A percentile compares a stretch with the other conserved stretches of the same genome.
These are phyloP conservation scores for Ensete glaucum DNA, from an alignment of 176 grass and related monocot genomes.

Conservation along the genomic window DNA sequence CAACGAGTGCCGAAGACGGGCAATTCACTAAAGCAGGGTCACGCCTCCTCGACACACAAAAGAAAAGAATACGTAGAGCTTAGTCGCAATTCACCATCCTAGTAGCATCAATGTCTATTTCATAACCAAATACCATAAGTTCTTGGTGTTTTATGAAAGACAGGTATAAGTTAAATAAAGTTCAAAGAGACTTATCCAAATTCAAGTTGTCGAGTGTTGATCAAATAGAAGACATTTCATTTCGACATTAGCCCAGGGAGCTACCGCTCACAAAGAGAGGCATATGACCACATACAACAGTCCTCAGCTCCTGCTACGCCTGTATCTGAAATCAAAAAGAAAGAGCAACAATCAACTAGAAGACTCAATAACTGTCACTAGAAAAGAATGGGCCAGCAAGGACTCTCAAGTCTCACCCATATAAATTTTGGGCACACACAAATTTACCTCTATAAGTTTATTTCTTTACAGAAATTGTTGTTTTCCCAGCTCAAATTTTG, in stretches of 20 bases:
- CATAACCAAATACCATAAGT: not conserved
- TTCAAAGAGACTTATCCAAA: slow-evolving; percentile 79
- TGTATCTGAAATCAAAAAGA: slow-evolving; percentile 29
- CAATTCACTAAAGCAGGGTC: slow-evolving; percentile 57
- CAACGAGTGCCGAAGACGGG: slow-evolving; percentile 46
- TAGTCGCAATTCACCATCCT: slow-evolving; percentile 46
- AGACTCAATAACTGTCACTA: not conserved
- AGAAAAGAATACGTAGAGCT: slow-evolving; percentile 70
- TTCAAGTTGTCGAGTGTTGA: slow-evolving; percentile 55
- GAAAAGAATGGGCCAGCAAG: not conserved
- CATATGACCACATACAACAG: slow-evolving; percentile 20
- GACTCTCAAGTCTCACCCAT: too few species aligned
- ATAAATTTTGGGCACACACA: too few species aligned
- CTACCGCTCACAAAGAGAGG: slow-evolving; percentile 20
- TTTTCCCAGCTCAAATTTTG: too few species aligned
- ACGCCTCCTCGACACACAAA: slow-evolving; percentile 75
- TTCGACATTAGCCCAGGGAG: slow-evolving; percentile 33
- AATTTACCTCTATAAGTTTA: too few species aligned
- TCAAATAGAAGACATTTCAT: slow-evolving; percentile 37
- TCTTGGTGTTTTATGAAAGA: slow-evolving; percentile 2
- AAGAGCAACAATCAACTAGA: slow-evolving; percentile 3
- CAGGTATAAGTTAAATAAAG: slow-evolving; percentile 48
- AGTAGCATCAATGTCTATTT: slow-evolving; percentile 14
- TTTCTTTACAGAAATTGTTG: too few species aligned
- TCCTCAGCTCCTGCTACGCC: slow-evolving; percentile 50